A percentile compares a stretch with the other conserved stretches of the same genome.
Conservation (phyloP, 2,329 filamentous ascomycete genomes). For the Botrytis hyacinthi region DNA sequence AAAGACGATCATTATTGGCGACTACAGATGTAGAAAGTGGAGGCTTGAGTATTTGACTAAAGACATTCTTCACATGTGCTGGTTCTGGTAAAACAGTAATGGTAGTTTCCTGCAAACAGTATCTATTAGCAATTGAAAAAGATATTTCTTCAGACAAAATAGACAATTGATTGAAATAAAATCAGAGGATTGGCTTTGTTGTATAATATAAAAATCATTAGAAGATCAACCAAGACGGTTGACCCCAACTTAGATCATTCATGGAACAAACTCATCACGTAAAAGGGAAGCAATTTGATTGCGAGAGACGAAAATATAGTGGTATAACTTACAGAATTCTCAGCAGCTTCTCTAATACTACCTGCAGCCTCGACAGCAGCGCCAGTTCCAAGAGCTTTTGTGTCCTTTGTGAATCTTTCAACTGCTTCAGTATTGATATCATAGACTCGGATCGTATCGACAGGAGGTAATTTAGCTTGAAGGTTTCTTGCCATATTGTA, state of each 20-base stretch:
- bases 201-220: conserved; percentile 35
- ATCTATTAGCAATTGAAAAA: conserved; percentile 9
- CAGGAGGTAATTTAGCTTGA: conserved; percentile 60
- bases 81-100: conserved; percentile 90
- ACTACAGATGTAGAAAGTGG: conserved; percentile 50
- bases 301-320: conserved; percentile 10
- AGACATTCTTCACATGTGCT: conserved; percentile 81
- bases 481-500: conserved; percentile 73
- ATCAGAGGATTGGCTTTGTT: conserved; percentile 39
- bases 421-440: conserved; percentile 61
- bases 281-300: conserved; percentile 24
- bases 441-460: conserved; percentile 62
- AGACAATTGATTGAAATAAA: conserved; percentile 16
- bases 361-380: conserved; percentile 54
- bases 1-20: conserved; percentile 63
- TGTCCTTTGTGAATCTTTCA: conserved; percentile 54
- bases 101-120: conserved; percentile 65
- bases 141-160: not conserved
- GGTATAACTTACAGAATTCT: conserved; percentile 58
- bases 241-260: conserved; percentile 38
- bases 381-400: conserved; percentile 40
- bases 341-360: conserved; percentile 60
- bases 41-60: conserved; percentile 68
- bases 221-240: conserved; percentile 33
- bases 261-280: conserved; percentile 37